phyloP scores from a whole-genome alignment of 2,329 filamentous ascomycete genomes.

The Esteya vermicola region DNA sequence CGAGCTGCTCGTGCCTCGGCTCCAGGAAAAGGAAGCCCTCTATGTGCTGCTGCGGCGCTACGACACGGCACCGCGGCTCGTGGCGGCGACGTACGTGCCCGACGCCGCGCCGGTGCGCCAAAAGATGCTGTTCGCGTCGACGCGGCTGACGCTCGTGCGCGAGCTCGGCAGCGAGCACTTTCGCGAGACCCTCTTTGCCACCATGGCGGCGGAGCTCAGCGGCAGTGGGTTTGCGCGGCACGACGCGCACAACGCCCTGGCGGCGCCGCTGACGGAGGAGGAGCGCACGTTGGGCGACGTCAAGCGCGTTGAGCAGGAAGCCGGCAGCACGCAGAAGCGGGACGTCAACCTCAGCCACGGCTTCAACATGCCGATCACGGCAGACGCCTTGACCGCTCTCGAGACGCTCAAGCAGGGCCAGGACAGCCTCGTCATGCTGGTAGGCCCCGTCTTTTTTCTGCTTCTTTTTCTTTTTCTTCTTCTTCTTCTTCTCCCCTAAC shows the following conservation, averaged over 20 bases:
- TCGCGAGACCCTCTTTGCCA: slow-evolving; percentile 61
- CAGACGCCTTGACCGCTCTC: slow-evolving; percentile 51
- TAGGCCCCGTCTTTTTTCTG: no score
- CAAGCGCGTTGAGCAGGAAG: slow-evolving; percentile 60
- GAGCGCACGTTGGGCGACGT: slow-evolving; percentile 59
- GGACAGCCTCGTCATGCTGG: slow-evolving; percentile 51
- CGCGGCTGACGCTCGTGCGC: slow-evolving; percentile 58
- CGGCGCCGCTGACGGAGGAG: slow-evolving; percentile 65
- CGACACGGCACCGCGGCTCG: slow-evolving; percentile 40
- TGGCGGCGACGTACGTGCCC: slow-evolving; percentile 66
- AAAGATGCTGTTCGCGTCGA: slow-evolving; percentile 77
- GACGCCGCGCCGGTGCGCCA: slow-evolving; percentile 66
- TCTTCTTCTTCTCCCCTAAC: background rate
- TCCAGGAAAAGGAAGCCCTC: slow-evolving; percentile 52
- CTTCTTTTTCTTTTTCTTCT: background rate
- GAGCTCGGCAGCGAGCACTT: slow-evolving; percentile 71
- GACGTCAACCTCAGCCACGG: slow-evolving; percentile 45
- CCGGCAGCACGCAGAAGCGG: slow-evolving; percentile 49
- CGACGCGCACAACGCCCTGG: slow-evolving; percentile 49
- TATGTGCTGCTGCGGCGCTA: slow-evolving; percentile 65
- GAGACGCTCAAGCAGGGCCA: slow-evolving; percentile 37
- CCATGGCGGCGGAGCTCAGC: slow-evolving; percentile 54
- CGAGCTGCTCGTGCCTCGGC: slow-evolving; percentile 42
- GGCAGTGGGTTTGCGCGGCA: slow-evolving; percentile 57
- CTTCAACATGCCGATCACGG: slow-evolving; percentile 42